Evolutionary conservation across 75 land plant species (phyloP).

Genomic region (Picea sitchensis): DNA sequence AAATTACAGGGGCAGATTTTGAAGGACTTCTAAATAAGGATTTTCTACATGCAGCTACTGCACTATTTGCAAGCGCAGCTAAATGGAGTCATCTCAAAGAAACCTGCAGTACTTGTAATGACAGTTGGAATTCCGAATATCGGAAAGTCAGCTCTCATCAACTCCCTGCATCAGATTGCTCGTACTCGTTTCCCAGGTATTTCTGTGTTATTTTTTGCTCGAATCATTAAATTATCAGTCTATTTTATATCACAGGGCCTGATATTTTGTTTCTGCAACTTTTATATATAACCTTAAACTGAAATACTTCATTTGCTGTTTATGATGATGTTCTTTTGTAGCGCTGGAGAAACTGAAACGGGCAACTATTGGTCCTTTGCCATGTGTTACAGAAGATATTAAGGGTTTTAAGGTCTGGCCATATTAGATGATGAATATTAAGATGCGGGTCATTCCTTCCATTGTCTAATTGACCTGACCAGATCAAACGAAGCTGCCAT

Average conservation of each 20-base stretch:
- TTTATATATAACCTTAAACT: background rate
- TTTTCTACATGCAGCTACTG: no score
- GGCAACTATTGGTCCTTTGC: constrained; percentile 60
- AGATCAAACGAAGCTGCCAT: background rate
- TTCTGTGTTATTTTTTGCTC: background rate
- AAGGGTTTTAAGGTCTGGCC: constrained; percentile 60
- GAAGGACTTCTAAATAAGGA: no score
- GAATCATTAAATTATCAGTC: background rate
- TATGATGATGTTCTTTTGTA: constrained; percentile 16
- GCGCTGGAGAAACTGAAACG: constrained; percentile 73
- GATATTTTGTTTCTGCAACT: background rate
- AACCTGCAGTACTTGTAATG: constrained; percentile 22
- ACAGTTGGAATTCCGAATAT: constrained; percentile 80
- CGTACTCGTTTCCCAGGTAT: constrained; percentile 55
- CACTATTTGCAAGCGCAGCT: no score
- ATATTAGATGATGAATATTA: background rate
- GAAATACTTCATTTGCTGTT: constrained; percentile 12
- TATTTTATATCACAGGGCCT: no score
- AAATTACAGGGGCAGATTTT: no score
- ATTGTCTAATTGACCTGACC: background rate
- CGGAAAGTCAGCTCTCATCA: constrained; percentile 81
- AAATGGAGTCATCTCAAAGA: no score
- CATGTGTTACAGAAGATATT: constrained; percentile 75
- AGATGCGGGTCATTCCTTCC: background rate
- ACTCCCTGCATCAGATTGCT: constrained; percentile 60